A percentile compares a stretch with the other conserved stretches of the same genome.
Conservation (phyloP, 2,329 filamentous ascomycete species). For the Fusarium palustre region DNA sequence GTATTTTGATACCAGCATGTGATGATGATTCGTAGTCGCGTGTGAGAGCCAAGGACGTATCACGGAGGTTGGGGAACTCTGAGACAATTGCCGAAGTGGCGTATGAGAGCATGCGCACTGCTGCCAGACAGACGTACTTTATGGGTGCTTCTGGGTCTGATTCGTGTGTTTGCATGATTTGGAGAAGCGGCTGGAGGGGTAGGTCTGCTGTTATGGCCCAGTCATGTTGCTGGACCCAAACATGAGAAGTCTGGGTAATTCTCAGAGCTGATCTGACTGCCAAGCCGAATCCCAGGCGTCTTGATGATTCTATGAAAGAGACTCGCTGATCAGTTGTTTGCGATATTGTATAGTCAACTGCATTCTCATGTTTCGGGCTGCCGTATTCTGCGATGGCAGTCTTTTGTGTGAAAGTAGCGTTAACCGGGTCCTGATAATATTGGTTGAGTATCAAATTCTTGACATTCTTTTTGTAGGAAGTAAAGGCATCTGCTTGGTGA, state of each 20-base stretch:
- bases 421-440: slow-evolving; percentile 10
- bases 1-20: slow-evolving; percentile 47
- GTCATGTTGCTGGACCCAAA: slow-evolving; percentile 70
- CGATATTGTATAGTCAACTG: slow-evolving; percentile 53
- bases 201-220: slow-evolving; percentile 62
- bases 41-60: slow-evolving; percentile 57
- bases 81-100: slow-evolving; percentile 60
- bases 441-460: slow-evolving; percentile 53
- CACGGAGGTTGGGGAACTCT: slow-evolving; percentile 56
- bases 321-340: slow-evolving; percentile 53
- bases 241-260: slow-evolving; percentile 60
- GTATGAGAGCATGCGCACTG: slow-evolving; percentile 64
- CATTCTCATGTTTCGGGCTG: slow-evolving; percentile 51
- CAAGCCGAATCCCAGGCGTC: slow-evolving; percentile 65
- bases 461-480: slow-evolving; percentile 61
- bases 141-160: slow-evolving; percentile 52
- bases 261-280: slow-evolving; percentile 65
- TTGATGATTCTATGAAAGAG: slow-evolving; percentile 61
- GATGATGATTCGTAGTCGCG: slow-evolving; percentile 52
- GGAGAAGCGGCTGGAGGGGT: slow-evolving; percentile 58
- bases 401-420: slow-evolving; percentile 11
- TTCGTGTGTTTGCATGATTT: slow-evolving; percentile 58
- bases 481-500: slow-evolving; percentile 57
- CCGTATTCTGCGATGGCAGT: slow-evolving; percentile 61
- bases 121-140: slow-evolving; percentile 66